These are phyloP conservation scores for Kingdonia uniflora DNA, from an alignment of 164 flowering plant genomes.

Conservation along the genomic window DNA sequence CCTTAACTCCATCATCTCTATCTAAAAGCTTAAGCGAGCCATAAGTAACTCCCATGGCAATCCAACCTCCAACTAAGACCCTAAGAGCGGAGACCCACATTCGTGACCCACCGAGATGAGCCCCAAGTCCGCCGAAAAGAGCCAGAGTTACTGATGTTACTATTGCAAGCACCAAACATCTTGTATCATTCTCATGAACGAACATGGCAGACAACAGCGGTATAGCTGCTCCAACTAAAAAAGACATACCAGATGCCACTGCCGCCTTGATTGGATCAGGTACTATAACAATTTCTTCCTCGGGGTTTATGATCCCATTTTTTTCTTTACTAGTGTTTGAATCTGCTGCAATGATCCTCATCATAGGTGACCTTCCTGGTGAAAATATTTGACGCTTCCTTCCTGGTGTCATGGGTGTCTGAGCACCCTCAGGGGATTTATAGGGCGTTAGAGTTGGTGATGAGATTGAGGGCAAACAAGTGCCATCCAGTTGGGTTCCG, in stretches of 20 bases:
- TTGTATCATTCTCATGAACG: conserved; percentile 5
- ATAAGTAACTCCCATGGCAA: conserved; percentile 46
- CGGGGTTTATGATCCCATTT: too few relatives aligned
- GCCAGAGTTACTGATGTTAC: conserved; percentile 32
- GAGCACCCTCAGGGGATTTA: not conserved
- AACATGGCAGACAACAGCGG: conserved; percentile 29
- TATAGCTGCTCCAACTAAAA: conserved; percentile 35
- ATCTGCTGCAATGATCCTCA: conserved; percentile 7
- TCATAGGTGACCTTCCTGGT: conserved; percentile 18
- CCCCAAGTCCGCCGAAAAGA: conserved; percentile 38
- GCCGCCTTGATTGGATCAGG: conserved; percentile 46
- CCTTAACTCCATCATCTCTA: not conserved
- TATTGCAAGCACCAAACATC: conserved; percentile 22
- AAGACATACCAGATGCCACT: conserved; percentile 38
- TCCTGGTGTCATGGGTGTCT: conserved; percentile 6
- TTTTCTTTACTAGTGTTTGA: too few relatives aligned
- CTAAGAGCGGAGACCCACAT: conserved; percentile 27
- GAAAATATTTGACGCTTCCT: conserved; percentile 1
- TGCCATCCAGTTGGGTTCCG: not conserved
- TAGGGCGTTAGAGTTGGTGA: not conserved
- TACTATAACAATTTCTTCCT: conserved; percentile 2
- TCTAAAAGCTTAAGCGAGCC: conserved; percentile 30
- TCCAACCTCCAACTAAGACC: conserved; percentile 52
- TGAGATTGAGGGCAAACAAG: not conserved
- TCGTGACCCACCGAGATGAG: conserved; percentile 39